Evolutionary conservation across 495 filamentous ascomycete species (phyloP), one percentile per base, ranked within the genome.

Genomic region (Neurospora intermedia): DNA sequence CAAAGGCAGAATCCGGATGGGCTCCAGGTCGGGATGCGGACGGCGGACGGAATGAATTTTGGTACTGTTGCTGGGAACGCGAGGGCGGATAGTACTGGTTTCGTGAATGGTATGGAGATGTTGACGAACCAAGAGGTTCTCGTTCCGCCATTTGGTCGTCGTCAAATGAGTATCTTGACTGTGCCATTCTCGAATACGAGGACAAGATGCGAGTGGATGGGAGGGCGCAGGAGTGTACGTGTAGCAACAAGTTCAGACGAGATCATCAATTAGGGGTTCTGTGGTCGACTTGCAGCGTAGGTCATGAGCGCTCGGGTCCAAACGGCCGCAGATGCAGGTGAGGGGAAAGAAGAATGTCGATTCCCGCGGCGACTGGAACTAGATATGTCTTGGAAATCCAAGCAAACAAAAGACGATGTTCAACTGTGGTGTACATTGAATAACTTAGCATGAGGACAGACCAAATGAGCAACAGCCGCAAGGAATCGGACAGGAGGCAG

Each of bases 1-100:
- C 79, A 73, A 84, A 85, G 16, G 83, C 70, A 31, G 83, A 82
- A 42, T 84, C 83, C 39, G 84, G 83, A 73, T 84, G 85, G 54
- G 80, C 80, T 31, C 81, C 75, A 9, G 84, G 81, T 7, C 72
- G 71, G 62, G 75, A 46, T 66, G 78, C 72, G 16, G 80, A 45
- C 9, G 82, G 78, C 6, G 78, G 74, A 69, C 62, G 42, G 71
- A 76, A 75, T 27, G 76, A 71, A 13, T 78, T 76, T 71, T 79
- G 73, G 74, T 78, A 80, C 40, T 71, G 72, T 45, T 72, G 76
- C 41, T 73, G 75, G 16, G 31, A 73, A 13, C 31, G 76, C 66
- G 45, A 71, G 23, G 76, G 76, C 35, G 62, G 77, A 31, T 73
- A 78, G 43, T 66, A 73, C 43, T 75, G 74, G 69, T 74, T 75